Base-by-base conservation (phyloP, 305 asterid species). In the Fraxinus albicans region DNA sequence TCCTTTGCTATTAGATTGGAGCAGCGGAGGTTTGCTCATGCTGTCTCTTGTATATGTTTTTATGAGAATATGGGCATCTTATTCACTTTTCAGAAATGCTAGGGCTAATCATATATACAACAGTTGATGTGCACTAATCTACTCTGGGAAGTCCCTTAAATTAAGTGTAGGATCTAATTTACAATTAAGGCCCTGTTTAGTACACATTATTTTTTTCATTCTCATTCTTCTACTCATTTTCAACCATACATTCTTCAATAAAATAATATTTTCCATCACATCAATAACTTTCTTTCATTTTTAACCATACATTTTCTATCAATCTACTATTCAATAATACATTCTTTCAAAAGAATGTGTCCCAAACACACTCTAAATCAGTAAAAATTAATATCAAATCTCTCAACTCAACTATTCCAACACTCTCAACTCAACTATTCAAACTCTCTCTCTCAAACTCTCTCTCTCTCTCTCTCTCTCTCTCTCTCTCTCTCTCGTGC, bases 1-100 rank as follows among this genome's bases (percentile, higher is more conserved):
- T 0, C 98, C 98, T 1, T 81, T 94, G 87, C 88, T 95, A 19
- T 88, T 95, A 83, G 80, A 89, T 82, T 94, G 97, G 99, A 95
- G 97, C 90, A 87, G 94, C 36, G 98, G 95, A 94, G 99, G 98
- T 94, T 78, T 38, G 90, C 84, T 65, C 36, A 76, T 29, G 23
- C 65, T 73, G 40, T 13, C 72, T 76, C 40, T 83, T 81, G 34
- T 73, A 35, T 33, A 17, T 7, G 50, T 58, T 19, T 58, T 4
- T 58, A 0, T 58, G 69, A 2, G 12, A 19, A 19, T 58, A 58
- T 19, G 69, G 69, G 67, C 21, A 58, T 19, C 29, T 58, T 58
- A 1, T 19, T 19, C 13, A 58, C 27, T 17, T 55, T 55, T 55
- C 12, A 55, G 10, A n/a, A 55, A n/a, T 55, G 67, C 67, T n/a